Evolutionary conservation across 441 rosid genomes (phyloP).

Genomic region (Theobroma grandiflorum): DNA sequence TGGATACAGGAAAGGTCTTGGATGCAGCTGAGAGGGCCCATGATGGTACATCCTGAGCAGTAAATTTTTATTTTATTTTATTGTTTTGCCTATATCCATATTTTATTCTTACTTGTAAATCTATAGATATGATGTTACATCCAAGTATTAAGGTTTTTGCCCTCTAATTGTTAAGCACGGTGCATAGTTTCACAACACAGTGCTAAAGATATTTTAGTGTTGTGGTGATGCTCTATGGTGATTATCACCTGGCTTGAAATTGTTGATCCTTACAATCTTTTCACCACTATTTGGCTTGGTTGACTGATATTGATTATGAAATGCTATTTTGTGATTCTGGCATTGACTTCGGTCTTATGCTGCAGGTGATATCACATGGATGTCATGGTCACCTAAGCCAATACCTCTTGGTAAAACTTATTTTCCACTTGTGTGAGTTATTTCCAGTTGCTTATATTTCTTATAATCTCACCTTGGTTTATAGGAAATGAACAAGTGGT

Average conservation of each 20-base stretch:
- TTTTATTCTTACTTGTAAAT: neutral
- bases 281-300: neutral
- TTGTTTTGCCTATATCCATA: neutral
- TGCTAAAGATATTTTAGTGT: neutral
- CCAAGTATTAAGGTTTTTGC: neutral
- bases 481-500: slow-evolving; percentile 60
- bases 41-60: slow-evolving; percentile 62
- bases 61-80: neutral
- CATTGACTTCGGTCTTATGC: slow-evolving; percentile 7
- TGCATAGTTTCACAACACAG: neutral
- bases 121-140: neutral
- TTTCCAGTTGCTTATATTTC: slow-evolving; percentile 1
- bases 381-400: slow-evolving; percentile 79
- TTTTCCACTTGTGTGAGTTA: slow-evolving; percentile 22
- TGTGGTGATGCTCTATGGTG: neutral
- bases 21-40: slow-evolving; percentile 92
- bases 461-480: slow-evolving; percentile 28
- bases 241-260: neutral
- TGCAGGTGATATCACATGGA: slow-evolving; percentile 90
- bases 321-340: neutral
- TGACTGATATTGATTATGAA: neutral
- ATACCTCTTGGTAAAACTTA: slow-evolving; percentile 61
- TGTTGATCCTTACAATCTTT: neutral
- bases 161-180: neutral
- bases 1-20: slow-evolving; percentile 82